These are phyloP conservation scores for Chrysosporium keratinophilum DNA, from an alignment of 2,329 filamentous ascomycete species.

Conservation along the genomic window DNA sequence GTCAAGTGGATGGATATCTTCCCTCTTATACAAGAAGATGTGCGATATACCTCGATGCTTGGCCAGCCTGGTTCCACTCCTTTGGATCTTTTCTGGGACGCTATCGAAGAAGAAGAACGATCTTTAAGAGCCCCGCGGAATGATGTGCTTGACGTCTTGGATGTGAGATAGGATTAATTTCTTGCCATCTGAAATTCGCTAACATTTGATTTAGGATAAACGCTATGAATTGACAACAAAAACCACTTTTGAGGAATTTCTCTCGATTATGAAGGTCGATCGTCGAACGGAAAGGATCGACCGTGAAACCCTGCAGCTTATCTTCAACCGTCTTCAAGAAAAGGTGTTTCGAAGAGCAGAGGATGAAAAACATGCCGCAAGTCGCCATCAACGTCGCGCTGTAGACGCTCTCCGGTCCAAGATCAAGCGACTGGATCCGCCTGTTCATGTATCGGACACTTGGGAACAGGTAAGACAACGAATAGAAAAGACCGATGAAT, in stretches of 20 bases:
- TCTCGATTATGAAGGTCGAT: conserved; percentile 71
- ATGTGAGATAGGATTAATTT: conserved; percentile 49
- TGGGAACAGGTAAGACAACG: conserved; percentile 80
- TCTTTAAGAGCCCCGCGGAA: conserved; percentile 71
- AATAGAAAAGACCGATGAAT: conserved; percentile 73
- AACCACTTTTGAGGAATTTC: conserved; percentile 82
- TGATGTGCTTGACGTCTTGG: conserved; percentile 75
- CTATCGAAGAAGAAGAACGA: conserved; percentile 85
- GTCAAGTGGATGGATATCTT: conserved; percentile 81
- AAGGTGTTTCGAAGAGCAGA: conserved; percentile 74
- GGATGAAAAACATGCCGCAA: conserved; percentile 69
- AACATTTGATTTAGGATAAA: conserved; percentile 55
- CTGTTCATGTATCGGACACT: conserved; percentile 64
- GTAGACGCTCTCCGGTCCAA: conserved; percentile 73
- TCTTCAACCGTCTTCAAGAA: conserved; percentile 80
- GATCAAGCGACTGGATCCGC: conserved; percentile 84
- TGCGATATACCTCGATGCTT: conserved; percentile 71
- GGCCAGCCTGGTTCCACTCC: conserved; percentile 77
- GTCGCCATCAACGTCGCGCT: conserved; percentile 74
- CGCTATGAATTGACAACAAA: conserved; percentile 80
- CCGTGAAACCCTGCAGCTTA: conserved; percentile 63
- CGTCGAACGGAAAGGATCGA: conserved; percentile 80
- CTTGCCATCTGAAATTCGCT: conserved; percentile 21
- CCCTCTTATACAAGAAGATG: conserved; percentile 64
- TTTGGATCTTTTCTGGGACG: conserved; percentile 90